Evolutionary conservation across 257 asterid species (phyloP), one percentile per base, ranked within the genome.

Genomic region (Leonotis leonurus): DNA sequence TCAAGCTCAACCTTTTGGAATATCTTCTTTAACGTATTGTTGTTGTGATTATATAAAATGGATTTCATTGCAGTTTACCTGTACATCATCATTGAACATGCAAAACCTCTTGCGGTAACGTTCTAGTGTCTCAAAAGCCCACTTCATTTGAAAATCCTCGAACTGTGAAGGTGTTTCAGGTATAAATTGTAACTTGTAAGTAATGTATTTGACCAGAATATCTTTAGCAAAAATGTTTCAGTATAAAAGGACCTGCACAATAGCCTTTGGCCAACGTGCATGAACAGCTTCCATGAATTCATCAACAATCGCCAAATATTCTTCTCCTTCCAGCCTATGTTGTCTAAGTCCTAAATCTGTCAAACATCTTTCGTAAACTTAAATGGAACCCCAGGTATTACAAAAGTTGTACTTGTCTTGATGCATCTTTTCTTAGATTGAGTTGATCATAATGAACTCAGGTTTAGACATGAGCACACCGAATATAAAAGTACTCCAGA

Each of bases 191-290:
- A 74, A 60, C 54, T 41, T 57, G 63, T 73, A 49, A 83, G 76
- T 41, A 49, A 40, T 41, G 55, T 53, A 22, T 56, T 58, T 60
- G 46, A 44, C 59, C 56, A 54, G 14, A 44, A 50, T 46, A 72
- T 61, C 56, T 60, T 55, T 24, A 50, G 60, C 43, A 67, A 46
- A 41, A 55, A 30, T 12, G 35, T 37, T 71, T 56, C 62, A 37
- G 53, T 67, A 58, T 30, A 63, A 77, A 59, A 17, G 53, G 61
- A 93, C 99, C 97, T 93, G 99, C 80, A 93, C 97, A 80, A 89
- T 78, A 79, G 99, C 99, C 82, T 93, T 93, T 25, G 99, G 99
- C 99, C 99, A 93, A 69, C 99, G 99, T 41, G 97, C 85, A 89
- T 89, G 99, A 74, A 93, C 88, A 70, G 99, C 99, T 76, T 93